Percentiles rank a stretch among this genome's conserved stretches.
Evolutionary conservation across 805 yeast genomes (phyloP).

Genomic region (Soucietia sequanensis): DNA sequence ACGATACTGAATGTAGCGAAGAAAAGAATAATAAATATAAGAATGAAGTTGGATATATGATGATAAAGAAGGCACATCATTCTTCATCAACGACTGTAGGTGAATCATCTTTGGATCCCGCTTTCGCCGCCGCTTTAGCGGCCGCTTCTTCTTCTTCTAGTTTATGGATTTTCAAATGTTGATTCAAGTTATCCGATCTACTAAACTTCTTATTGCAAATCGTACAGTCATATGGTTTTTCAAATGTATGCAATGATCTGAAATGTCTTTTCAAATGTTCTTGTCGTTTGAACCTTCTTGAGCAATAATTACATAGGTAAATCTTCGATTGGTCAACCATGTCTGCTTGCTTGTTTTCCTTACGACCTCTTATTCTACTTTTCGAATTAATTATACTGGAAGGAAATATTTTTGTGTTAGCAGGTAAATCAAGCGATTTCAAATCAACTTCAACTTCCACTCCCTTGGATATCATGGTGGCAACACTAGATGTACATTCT

Average conservation of each 20-base stretch:
- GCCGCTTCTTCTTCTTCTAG: slow-evolving; percentile 25
- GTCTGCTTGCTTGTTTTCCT: slow-evolving; percentile 61
- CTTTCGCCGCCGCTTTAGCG: no score
- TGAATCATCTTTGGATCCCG: no score
- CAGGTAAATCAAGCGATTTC: slow-evolving; percentile 38
- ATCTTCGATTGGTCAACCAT: slow-evolving; percentile 49
- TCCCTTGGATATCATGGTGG: slow-evolving; percentile 23
- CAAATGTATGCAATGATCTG: slow-evolving; percentile 69
- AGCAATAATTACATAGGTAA: slow-evolving; percentile 63
- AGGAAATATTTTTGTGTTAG: slow-evolving; percentile 36
- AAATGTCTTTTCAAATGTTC: slow-evolving; percentile 77
- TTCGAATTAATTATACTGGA: slow-evolving; percentile 30
- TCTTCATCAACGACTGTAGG: neutral
- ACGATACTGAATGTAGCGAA: no score
- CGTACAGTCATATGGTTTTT: slow-evolving; percentile 65
- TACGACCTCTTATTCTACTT: slow-evolving; percentile 56
- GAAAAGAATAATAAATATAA: no score
- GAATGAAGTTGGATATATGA: no score
- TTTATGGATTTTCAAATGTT: slow-evolving; percentile 61
- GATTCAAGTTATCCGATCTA: slow-evolving; percentile 63
- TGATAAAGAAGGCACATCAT: neutral
- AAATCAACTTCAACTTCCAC: slow-evolving; percentile 41
- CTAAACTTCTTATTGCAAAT: slow-evolving; percentile 65
- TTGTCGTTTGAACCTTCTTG: slow-evolving; percentile 66
- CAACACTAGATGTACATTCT: slow-evolving; percentile 5